Conservation (phyloP, 768 basidiomycete species). For the Chiua virens region DNA sequence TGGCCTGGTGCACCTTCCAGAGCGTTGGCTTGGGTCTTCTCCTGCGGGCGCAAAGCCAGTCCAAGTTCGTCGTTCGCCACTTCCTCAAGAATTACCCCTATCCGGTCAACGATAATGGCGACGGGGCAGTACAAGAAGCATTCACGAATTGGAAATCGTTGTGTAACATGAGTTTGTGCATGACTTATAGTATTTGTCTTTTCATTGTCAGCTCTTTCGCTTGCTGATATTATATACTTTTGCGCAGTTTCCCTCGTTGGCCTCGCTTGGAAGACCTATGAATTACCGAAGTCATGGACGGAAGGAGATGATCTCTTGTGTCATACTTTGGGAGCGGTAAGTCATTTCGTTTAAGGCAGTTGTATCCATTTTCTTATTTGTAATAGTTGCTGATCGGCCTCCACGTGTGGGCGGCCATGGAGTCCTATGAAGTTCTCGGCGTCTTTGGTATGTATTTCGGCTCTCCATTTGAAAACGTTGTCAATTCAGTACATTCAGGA, state of each 20-base stretch:
- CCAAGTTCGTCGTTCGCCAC: slow-evolving; percentile 89
- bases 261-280: slow-evolving; percentile 89
- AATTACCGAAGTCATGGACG: slow-evolving; percentile 79
- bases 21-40: slow-evolving; percentile 84
- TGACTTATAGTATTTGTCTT: slow-evolving; percentile 79
- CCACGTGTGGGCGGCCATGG: slow-evolving; percentile 88
- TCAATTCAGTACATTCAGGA: slow-evolving; percentile 44
- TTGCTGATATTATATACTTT: not conserved
- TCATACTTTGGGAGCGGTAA: slow-evolving; percentile 83
- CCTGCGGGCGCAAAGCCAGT: slow-evolving; percentile 79
- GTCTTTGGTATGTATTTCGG: slow-evolving; percentile 66
- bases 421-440: slow-evolving; percentile 91
- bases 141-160: slow-evolving; percentile 94
- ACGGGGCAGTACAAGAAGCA: slow-evolving; percentile 86
- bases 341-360: slow-evolving; percentile 28
- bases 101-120: slow-evolving; percentile 61
- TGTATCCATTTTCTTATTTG: slow-evolving; percentile 6
- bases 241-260: slow-evolving; percentile 76
- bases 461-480: not conserved
- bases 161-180: slow-evolving; percentile 90
- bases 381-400: slow-evolving; percentile 76
- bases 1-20: slow-evolving; percentile 85
- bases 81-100: slow-evolving; percentile 96
- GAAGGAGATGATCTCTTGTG: slow-evolving; percentile 84
- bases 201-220: not conserved